Base-by-base conservation (phyloP, 108 stramenopile genomes). In the Fragilariopsis cylindrus region DNA sequence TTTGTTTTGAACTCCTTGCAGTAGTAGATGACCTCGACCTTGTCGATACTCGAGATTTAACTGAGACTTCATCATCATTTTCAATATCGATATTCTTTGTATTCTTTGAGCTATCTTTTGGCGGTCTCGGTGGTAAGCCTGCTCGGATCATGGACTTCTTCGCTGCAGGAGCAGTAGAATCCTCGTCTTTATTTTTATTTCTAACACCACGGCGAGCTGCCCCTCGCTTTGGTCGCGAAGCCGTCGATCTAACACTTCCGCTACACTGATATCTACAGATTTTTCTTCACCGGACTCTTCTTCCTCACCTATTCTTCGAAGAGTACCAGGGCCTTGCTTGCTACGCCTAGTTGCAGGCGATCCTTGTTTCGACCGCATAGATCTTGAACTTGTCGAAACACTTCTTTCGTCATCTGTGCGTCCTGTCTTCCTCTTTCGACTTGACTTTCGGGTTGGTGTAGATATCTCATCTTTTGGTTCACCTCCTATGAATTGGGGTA, bases 401-500 rank as follows among this genome's bases (percentile, higher is more conserved):
- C 62, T 45, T 45, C 42, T 44, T 43, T n/a, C 62, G 45, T 63
- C 43, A 9, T 30, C 58, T 21, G 6, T 13, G 43, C 46, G 7
- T 44, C 13, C 40, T 63, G 62, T 9, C 46, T 63, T 63, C 4
- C 62, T 44, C 16, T 41, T 63, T 45, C 42, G 7, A 43, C 1
- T 43, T n/a, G 62, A 63, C 40, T 3, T 11, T 63, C 62, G 43
- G 11, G n/a, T 60, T 8, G 19, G 41, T 19, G 5, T n/a, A 56
- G 55, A 9, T 56, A 19, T 19, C 21, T 60, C 58, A n/a, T 63
- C 13, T 40, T 63, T 2, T 43, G 42, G 42, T 43, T 63, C 43
- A 3, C 62, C 62, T n/a, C 62, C 62, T n/a, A 63, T 63, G 45
- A 63, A 63, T 63, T 63, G 39, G 45, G 62, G 62, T 5, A 63